Conservation (phyloP, 371 early-diverging fungal genomes). For the Gilbertella persicaria region DNA sequence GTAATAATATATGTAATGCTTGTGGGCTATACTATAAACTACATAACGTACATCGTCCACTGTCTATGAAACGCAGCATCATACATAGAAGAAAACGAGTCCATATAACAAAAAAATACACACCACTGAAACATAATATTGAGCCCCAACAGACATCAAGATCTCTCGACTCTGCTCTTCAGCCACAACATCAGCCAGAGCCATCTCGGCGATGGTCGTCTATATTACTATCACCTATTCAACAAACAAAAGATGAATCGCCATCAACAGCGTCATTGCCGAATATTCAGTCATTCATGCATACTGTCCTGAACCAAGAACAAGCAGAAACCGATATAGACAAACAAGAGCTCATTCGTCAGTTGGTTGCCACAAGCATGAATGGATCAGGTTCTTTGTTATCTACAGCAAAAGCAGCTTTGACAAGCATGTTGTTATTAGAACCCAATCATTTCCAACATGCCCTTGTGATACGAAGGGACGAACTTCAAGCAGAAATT, state of each 20-base stretch:
- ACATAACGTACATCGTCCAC: constrained; percentile 54
- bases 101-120: constrained; percentile 12
- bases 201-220: neutral
- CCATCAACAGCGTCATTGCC: constrained; percentile 8
- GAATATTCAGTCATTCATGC: constrained; percentile 19
- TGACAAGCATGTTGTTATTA: constrained; percentile 19
- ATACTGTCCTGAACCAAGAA: constrained; percentile 2
- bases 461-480: constrained; percentile 10
- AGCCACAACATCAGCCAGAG: neutral
- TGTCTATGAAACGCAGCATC: constrained; percentile 41
- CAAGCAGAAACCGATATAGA: neutral
- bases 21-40: constrained; percentile 75
- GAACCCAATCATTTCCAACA: constrained; percentile 18
- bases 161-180: neutral
- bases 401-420: constrained; percentile 4
- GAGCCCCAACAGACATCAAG: neutral
- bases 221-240: constrained; percentile 10
- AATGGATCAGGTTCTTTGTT: neutral
- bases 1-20: constrained; percentile 70
- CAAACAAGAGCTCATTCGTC: neutral
- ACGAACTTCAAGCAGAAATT: constrained; percentile 23
- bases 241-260: neutral
- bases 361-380: neutral
- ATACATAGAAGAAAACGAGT: constrained; percentile 44
- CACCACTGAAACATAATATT: neutral